Evolutionary conservation across 129 eudicot species (phyloP), one percentile per base, ranked within the genome.

Genomic region (Artemisia tridentata): DNA sequence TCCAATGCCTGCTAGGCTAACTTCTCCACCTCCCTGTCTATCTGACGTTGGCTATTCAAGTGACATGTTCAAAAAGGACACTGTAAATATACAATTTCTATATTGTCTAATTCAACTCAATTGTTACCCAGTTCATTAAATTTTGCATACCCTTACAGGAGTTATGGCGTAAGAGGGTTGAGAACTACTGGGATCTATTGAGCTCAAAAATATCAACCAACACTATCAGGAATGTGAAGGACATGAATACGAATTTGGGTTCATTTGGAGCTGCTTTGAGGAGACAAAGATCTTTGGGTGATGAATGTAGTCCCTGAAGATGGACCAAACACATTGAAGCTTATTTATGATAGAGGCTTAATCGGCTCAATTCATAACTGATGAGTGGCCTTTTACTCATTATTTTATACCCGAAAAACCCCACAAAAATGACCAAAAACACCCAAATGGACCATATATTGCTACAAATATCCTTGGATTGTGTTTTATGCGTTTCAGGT

Each of bases 181-280:
- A 95, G 69, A 82, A 78, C 71, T 95, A 95, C 84, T 90, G 91
- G 93, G 88, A 79, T 76, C 76, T 95, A 2, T 78, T 95, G 82
- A 84, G 95, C 75, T 86, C 96, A 51, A 95, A 95, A 87, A 83
- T 95, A 72, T 72, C 86, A 29, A 53, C 95, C 27, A 79, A 95
- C 68, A 90, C 96, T 16, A 43, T 95, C 51, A 83, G 99, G 81
- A 95, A 95, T 50, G 84, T 95, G 73, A 95, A 90, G 99, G 99
- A 95, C 73, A 90, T 95, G 99, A 90, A 95, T 83, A 95, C 97
- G 27, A 79, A 88, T 72, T 64, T 95, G 80, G 99, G 99, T 31
- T 95, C 99, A 69, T 95, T 95, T 69, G 99, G 93, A 67, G 99
- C 97, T 79, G 99, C 97, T 60, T 71, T 95, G 82, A 88, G 86